phyloP scores from a whole-genome alignment of 1,284 basidiomycete genomes.

The Stygiomarasmius scandens region DNA sequence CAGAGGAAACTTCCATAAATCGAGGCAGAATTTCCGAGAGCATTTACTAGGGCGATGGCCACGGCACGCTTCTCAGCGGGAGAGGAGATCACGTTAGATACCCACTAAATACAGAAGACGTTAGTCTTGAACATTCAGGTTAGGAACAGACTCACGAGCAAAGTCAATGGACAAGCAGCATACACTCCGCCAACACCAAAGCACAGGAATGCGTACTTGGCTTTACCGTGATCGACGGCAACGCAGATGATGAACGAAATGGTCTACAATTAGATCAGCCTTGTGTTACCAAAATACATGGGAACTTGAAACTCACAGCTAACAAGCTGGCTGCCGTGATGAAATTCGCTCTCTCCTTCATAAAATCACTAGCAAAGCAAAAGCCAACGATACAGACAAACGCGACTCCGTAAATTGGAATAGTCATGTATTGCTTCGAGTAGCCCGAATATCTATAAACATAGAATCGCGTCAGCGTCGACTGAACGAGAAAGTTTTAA shows the following conservation, averaged over 20 bases:
- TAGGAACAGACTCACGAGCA: conserved; percentile 43
- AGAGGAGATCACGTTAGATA: conserved; percentile 24
- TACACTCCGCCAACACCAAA: conserved; percentile 46
- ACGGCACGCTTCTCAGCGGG: conserved; percentile 38
- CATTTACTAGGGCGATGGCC: conserved; percentile 35
- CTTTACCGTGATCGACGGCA: conserved; percentile 33
- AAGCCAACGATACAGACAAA: conserved; percentile 36
- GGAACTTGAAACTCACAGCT: conserved; percentile 16
- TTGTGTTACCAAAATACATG: not conserved
- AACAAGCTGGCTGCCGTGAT: conserved; percentile 31
- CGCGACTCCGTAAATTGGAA: conserved; percentile 41
- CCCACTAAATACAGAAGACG: conserved; percentile 16
- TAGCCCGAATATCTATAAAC: conserved; percentile 34
- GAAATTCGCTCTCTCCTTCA: conserved; percentile 38
- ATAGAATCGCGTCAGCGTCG: too few relatives aligned
- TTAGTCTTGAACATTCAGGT: conserved; percentile 29
- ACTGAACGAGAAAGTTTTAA: too few relatives aligned
- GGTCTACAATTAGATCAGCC: not conserved
- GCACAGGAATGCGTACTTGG: conserved; percentile 47
- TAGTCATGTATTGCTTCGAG: conserved; percentile 45
- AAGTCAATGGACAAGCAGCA: conserved; percentile 39
- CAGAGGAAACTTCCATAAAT: conserved; percentile 50
- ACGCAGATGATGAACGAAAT: conserved; percentile 42
- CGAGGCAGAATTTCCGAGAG: conserved; percentile 33
- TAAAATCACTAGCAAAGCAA: conserved; percentile 34